Base-by-base conservation (phyloP, 2,329 filamentous ascomycete genomes). In the Tolypocladium cylindrosporum region DNA sequence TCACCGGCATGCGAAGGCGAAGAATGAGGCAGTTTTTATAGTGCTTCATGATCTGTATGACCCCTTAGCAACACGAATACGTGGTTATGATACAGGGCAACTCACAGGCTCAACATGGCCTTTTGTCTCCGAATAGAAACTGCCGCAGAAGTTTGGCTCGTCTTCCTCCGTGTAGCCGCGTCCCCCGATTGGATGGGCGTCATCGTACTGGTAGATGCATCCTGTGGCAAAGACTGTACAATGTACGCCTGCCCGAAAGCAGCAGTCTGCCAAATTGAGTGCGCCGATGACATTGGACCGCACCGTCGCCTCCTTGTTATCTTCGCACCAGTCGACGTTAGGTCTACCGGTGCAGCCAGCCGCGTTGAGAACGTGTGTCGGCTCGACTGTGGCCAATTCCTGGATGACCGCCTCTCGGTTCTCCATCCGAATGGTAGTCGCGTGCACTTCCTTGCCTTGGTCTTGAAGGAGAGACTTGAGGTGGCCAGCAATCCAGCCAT, bases 291-390 rank as follows among this genome's bases (percentile, higher is more conserved):
- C 84, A 66, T 89, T 89, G 68, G 81, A 86, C 59, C 84, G 79
- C 67, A 88, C 80, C 8, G 85, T 88, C 57, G 82, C 80, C 70
- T 85, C 80, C 72, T 82, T 86, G 75, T 88, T 80, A 66, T 86
- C 82, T 73, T 89, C 86, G 65, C 85, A 88, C 84, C 84, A 87
- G 72, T 88, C 85, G 68, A 87, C 84, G 62, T 88, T 88, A 61
- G 85, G 85, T 31, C 83, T 77, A 55, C 86, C 85, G 3, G 84
- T 88, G 67, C 79, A 83, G 60, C 85, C 85, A 54, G 85, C 85
- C 60, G 80, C 82, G 70, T 87, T 87, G 55, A 88, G 72, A 58
- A 88, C 84, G 66, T 87, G 84, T 4, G 84, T 87, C 27, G 85
- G 86, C 70, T 81, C 80, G 69, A 85, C 72, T 55, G 74, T 74